Conservation (phyloP, 169 alveolate species). For the Cryptosporidium felis region DNA sequence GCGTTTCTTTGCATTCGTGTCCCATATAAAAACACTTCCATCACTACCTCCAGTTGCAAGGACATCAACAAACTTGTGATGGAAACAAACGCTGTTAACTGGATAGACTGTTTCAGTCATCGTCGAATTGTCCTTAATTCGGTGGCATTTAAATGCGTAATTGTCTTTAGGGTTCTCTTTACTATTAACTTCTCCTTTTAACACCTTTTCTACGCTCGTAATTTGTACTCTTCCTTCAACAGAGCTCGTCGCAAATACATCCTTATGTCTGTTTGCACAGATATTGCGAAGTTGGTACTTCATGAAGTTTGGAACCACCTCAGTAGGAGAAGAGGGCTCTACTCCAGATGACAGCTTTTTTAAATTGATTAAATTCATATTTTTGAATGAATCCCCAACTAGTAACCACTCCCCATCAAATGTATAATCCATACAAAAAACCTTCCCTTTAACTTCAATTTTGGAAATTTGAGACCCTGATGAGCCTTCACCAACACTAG, state of each 20-base stretch:
- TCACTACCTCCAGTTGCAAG: constrained; percentile 69
- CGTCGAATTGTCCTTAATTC: constrained; percentile 38
- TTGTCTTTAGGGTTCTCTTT: constrained; percentile 45
- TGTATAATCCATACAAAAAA: constrained; percentile 55
- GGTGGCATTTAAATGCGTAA: constrained; percentile 69
- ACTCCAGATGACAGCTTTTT: constrained; percentile 21
- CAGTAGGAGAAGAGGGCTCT: not conserved
- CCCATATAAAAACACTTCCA: constrained; percentile 58
- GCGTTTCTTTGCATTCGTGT: constrained; percentile 57
- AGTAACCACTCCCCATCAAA: constrained; percentile 35
- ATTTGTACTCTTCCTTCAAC: constrained; percentile 68
- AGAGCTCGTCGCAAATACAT: constrained; percentile 64
- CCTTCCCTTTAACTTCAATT: constrained; percentile 35
- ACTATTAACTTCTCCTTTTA: constrained; percentile 24
- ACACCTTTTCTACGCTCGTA: constrained; percentile 16
- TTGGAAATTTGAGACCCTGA: not conserved
- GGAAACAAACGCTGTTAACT: constrained; percentile 36
- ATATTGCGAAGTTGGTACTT: constrained; percentile 52
- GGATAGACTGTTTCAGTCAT: constrained; percentile 67
- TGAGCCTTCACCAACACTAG: not conserved
- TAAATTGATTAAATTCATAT: constrained; percentile 52
- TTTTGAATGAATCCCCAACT: constrained; percentile 53
- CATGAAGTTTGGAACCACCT: constrained; percentile 40
- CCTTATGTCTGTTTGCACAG: constrained; percentile 55
- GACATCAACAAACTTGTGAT: constrained; percentile 12